These are phyloP conservation scores for Puccinia horiana DNA, from an alignment of 1,284 basidiomycete species.

Conservation along the genomic window DNA sequence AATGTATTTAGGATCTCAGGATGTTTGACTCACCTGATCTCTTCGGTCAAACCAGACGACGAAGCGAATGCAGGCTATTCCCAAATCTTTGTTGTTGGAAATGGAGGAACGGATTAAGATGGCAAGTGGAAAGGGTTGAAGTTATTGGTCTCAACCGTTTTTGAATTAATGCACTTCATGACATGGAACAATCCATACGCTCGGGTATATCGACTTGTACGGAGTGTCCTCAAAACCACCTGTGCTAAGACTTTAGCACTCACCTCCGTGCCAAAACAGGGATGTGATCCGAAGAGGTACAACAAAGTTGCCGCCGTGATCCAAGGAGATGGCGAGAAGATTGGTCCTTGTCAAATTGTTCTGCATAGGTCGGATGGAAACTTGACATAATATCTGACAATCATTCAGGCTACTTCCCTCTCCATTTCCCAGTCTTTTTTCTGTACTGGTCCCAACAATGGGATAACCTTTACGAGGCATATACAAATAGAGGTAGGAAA, in stretches of 20 bases:
- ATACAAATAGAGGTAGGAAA: not conserved
- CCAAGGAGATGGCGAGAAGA: not conserved
- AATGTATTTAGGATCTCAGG: not conserved
- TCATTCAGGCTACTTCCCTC: not conserved
- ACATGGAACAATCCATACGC: slow-evolving; percentile 2
- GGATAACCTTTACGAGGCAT: not conserved
- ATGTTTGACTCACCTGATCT: not conserved
- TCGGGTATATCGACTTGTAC: not conserved
- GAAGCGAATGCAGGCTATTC: not conserved
- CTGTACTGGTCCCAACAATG: not conserved
- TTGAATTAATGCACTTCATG: not conserved
- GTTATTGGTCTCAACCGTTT: not conserved
- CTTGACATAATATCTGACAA: not conserved
- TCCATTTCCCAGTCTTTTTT: slow-evolving; percentile 5
- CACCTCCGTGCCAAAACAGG: not conserved
- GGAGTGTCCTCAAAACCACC: not conserved
- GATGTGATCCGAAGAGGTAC: not conserved
- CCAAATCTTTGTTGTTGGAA: slow-evolving; percentile 12
- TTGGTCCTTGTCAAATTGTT: slow-evolving; percentile 14
- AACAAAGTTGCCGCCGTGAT: not conserved
- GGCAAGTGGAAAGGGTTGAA: not conserved
- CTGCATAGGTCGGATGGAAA: not conserved
- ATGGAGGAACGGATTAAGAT: not conserved
- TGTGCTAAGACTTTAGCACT: not conserved
- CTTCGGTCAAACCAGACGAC: not conserved